A percentile compares a stretch with the other conserved stretches of the same genome.
These are phyloP conservation scores for Favolaschia claudopus DNA, from an alignment of 768 basidiomycete species.

Conservation along the genomic window DNA sequence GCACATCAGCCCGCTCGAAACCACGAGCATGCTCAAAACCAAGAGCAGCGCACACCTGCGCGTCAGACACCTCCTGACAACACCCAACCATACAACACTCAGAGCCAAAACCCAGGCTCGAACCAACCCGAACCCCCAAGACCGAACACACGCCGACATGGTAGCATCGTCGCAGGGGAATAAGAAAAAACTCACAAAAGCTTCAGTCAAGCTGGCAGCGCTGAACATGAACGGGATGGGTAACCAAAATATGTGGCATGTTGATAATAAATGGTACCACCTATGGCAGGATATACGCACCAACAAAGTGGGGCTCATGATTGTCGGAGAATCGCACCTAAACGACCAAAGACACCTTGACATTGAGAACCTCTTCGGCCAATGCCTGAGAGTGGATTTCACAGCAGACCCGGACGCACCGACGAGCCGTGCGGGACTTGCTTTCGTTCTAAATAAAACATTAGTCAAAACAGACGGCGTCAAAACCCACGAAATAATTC, in stretches of 20 bases:
- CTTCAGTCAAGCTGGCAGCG: neutral
- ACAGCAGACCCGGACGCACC: constrained; percentile 16
- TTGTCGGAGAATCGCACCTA: constrained; percentile 43
- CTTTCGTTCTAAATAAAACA: constrained; percentile 42
- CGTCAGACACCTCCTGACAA: too few species aligned
- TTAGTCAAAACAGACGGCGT: constrained; percentile 17
- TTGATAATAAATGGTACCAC: neutral
- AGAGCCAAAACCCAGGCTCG: too few species aligned
- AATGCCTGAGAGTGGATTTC: constrained; percentile 27
- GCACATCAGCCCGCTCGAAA: too few species aligned
- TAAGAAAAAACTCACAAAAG: too few species aligned
- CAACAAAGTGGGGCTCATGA: constrained; percentile 35
- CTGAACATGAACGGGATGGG: neutral
- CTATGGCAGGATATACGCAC: constrained; percentile 26
- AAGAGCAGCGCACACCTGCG: too few species aligned
- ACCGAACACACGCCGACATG: too few species aligned
- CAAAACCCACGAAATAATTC: neutral
- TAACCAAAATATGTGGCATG: neutral
- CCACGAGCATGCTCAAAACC: too few species aligned
- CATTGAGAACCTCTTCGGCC: constrained; percentile 1
- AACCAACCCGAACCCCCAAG: too few species aligned
- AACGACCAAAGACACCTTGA: constrained; percentile 3
- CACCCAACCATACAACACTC: too few species aligned
- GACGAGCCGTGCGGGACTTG: constrained; percentile 38
- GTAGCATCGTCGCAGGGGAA: too few species aligned